Base-by-base conservation (phyloP, 257 asterid species). In the Verbena officinalis region DNA sequence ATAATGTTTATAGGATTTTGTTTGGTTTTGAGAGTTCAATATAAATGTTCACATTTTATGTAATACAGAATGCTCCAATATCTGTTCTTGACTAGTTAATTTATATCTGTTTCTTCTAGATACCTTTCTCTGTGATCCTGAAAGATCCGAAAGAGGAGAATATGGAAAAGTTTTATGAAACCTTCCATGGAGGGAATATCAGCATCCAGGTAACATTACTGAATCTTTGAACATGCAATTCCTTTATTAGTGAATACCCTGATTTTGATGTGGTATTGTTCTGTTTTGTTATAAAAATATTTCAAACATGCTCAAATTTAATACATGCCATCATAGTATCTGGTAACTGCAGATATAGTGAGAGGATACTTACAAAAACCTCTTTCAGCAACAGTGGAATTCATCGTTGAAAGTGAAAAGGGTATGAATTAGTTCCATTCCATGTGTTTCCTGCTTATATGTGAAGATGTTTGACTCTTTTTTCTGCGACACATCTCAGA, bases 321-420 rank as follows among this genome's bases (percentile, higher is more conserved):
- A 66, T 75, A 40, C 65, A 54, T 75, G 73, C 75, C 62, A 27
- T 77, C 68, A 55, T 68, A 89, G 95, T 90, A 90, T 80, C 84
- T 87, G 77, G 79, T 73, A 65, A 81, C 89, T 52, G 90, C 83
- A 61, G 95, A 87, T 65, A 65, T 85, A 34, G 77, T 78, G 43
- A 87, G 97, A 77, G 97, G 97, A 72, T 87, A 87, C 79, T 79
- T 90, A 17, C 90, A 90, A 69, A 90, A 90, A 71, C 83, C 94
- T 63, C 62, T 90, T 65, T 78, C 95, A 40, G 75, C 86, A 52
- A 76, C 88, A 16, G 2, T 82, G 75, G 97, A 90, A 78, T 83
- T 85, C 77, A 87, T 90, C 69, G 72, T 87, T 55, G 86, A 80
- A 77, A 83, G 86, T 55, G 88, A 83, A 73, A 82, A 73, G 76